phyloP scores from a whole-genome alignment of 805 yeast genomes.

The Yarrowia sp. region DNA sequence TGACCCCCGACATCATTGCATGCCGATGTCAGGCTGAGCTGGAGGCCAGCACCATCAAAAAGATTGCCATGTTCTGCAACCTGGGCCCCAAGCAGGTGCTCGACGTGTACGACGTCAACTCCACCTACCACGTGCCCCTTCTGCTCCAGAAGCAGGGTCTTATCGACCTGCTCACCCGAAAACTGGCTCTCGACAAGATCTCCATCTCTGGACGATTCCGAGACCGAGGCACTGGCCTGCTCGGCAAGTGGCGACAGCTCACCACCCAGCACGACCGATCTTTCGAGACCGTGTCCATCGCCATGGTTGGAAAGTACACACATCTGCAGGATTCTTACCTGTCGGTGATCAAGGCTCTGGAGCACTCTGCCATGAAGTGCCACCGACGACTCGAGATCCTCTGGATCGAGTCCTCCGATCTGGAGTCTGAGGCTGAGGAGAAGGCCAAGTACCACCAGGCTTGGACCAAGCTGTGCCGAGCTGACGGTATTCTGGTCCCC shows the following conservation, averaged over 20 bases:
- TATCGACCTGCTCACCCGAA: constrained; percentile 66
- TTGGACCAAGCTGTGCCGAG: constrained; percentile 89
- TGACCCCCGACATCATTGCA: constrained; percentile 95
- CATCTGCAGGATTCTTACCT: constrained; percentile 91
- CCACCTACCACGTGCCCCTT: constrained; percentile 96
- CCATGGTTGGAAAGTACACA: constrained; percentile 96
- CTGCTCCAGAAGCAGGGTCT: constrained; percentile 82
- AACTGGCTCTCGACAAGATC: constrained; percentile 59
- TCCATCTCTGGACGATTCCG: constrained; percentile 50
- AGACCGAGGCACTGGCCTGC: constrained; percentile 64
- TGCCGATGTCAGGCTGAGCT: constrained; percentile 89
- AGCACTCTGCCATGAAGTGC: constrained; percentile 91
- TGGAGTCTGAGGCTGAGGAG: constrained; percentile 66
- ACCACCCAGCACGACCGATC: constrained; percentile 80
- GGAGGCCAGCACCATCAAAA: constrained; percentile 81
- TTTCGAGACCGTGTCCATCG: constrained; percentile 85
- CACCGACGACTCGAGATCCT: constrained; percentile 77
- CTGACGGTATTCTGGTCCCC: constrained; percentile 96
- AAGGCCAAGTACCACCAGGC: constrained; percentile 87
- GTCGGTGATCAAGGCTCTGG: constrained; percentile 91
- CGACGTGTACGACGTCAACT: constrained; percentile 94
- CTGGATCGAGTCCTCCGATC: constrained; percentile 94
- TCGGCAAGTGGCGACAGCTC: constrained; percentile 74
- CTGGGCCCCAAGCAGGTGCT: constrained; percentile 98
- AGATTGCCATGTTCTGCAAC: constrained; percentile 98